These are phyloP conservation scores for Danielia reshetovae DNA, from an alignment of 805 yeast species.

Conservation along the genomic window DNA sequence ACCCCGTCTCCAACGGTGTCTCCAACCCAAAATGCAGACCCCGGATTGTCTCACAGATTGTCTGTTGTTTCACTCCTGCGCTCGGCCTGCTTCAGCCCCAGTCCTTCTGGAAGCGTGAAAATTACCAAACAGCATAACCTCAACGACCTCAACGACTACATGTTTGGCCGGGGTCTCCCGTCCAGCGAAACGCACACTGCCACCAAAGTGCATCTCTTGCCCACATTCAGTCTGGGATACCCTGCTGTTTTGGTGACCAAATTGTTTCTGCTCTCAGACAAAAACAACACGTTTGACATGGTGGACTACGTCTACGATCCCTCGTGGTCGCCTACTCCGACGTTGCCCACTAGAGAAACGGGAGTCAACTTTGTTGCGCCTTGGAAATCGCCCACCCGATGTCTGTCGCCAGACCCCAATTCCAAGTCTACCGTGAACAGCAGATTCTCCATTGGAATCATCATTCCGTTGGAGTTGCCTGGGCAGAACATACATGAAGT, in stretches of 20 bases:
- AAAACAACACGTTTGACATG: slow-evolving; percentile 5
- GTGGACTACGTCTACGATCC: slow-evolving; percentile 4
- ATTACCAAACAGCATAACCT: slow-evolving; percentile 33
- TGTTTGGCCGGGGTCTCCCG: slow-evolving; percentile 57
- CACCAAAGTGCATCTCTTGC: slow-evolving; percentile 47
- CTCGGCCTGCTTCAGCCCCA: neutral
- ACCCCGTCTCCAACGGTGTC: neutral
- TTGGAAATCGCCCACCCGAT: neutral
- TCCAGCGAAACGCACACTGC: slow-evolving; percentile 40
- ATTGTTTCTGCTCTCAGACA: slow-evolving; percentile 38
- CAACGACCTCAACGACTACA: slow-evolving; percentile 45
- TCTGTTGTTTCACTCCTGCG: neutral
- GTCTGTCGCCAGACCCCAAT: neutral
- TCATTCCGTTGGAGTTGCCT: slow-evolving; percentile 42
- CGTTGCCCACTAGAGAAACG: slow-evolving; percentile 28
- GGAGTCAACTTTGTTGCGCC: slow-evolving; percentile 8
- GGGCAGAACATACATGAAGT: slow-evolving; percentile 33
- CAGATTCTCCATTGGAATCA: slow-evolving; percentile 46
- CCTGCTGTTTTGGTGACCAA: slow-evolving; percentile 43
- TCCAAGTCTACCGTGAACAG: slow-evolving; percentile 18
- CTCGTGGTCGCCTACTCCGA: slow-evolving; percentile 43
- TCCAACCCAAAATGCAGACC: no score
- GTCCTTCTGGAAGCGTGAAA: neutral
- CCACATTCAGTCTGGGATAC: slow-evolving; percentile 34
- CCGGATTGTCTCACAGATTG: neutral